phyloP scores from a whole-genome alignment of 495 filamentous ascomycete genomes.

The Penicillium ochrochloron region DNA sequence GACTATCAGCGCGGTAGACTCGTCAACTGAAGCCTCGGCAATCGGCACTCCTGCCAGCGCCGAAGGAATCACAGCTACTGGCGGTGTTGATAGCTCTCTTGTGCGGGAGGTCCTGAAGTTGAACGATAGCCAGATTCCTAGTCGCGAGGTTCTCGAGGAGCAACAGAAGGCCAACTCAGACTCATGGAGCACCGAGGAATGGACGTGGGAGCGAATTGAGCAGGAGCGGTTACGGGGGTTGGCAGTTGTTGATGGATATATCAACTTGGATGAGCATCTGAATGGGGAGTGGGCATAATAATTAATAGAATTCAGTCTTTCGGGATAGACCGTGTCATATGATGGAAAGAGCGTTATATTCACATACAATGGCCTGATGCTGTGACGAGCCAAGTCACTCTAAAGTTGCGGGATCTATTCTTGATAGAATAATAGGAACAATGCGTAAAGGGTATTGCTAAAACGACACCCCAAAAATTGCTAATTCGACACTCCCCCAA shows the following conservation, averaged over 20 bases:
- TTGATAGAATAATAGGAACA: no score
- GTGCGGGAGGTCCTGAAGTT: slow-evolving; percentile 46
- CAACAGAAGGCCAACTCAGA: slow-evolving; percentile 41
- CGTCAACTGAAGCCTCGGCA: slow-evolving; percentile 39
- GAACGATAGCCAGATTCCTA: slow-evolving; percentile 36
- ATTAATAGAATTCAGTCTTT: slow-evolving; percentile 4
- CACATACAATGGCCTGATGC: background rate
- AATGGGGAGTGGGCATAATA: slow-evolving; percentile 45
- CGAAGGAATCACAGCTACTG: slow-evolving; percentile 40
- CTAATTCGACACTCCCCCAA: no score
- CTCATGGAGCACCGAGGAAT: slow-evolving; percentile 48
- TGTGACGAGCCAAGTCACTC: no score
- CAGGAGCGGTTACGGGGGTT: slow-evolving; percentile 60
- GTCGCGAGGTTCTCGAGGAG: slow-evolving; percentile 32
- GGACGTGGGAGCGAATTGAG: slow-evolving; percentile 62
- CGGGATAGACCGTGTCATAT: slow-evolving; percentile 6
- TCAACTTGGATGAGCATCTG: slow-evolving; percentile 53
- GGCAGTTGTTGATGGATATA: slow-evolving; percentile 56
- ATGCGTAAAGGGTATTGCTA: no score
- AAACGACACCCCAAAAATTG: no score
- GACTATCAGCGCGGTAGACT: slow-evolving; percentile 20
- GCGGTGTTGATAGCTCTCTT: slow-evolving; percentile 41
- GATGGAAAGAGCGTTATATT: background rate
- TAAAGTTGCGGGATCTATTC: no score
- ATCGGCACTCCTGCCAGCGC: slow-evolving; percentile 41